These are phyloP conservation scores for Penicillium pancosmium DNA, from an alignment of 495 filamentous ascomycete genomes.

Conservation along the genomic window DNA sequence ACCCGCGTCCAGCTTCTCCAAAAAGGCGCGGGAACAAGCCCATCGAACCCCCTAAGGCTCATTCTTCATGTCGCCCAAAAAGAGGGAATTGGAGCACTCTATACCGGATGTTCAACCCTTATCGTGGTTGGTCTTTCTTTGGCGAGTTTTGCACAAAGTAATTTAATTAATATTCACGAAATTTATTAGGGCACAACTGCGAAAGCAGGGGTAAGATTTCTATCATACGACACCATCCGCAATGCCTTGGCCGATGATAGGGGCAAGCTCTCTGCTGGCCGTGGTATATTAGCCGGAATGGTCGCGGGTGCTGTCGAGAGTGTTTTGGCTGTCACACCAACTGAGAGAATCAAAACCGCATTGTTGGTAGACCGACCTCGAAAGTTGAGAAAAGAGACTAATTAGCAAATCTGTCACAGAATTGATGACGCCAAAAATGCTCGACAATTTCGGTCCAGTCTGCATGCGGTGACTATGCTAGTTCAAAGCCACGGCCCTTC, in stretches of 20 bases:
- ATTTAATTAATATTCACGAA: too few species aligned
- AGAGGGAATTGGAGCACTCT: conserved; percentile 61
- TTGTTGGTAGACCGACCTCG: conserved; percentile 29
- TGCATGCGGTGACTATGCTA: conserved; percentile 54
- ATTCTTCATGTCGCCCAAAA: conserved; percentile 49
- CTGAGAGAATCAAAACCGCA: conserved; percentile 69
- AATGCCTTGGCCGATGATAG: conserved; percentile 61
- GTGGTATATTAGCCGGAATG: conserved; percentile 66
- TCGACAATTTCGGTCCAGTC: conserved; percentile 51
- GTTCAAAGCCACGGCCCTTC: conserved; percentile 49
- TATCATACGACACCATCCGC: conserved; percentile 63
- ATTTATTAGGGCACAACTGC: conserved; percentile 51
- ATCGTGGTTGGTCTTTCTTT: conserved; percentile 39
- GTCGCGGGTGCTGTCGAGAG: conserved; percentile 60
- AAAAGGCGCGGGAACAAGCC: conserved; percentile 43
- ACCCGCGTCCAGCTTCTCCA: conserved; percentile 62
- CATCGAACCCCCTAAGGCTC: conserved; percentile 57
- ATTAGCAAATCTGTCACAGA: conserved; percentile 10
- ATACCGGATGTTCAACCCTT: conserved; percentile 65
- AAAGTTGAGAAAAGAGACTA: too few species aligned
- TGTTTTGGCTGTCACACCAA: conserved; percentile 63
- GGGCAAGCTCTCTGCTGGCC: conserved; percentile 54
- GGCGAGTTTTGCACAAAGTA: too few species aligned
- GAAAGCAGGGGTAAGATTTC: conserved; percentile 68
- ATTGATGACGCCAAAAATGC: conserved; percentile 64